A percentile compares a stretch with the other conserved stretches of the same genome.
Conservation (phyloP, 139 green algal genomes). For the Deuterostichococcus epilithicus region DNA sequence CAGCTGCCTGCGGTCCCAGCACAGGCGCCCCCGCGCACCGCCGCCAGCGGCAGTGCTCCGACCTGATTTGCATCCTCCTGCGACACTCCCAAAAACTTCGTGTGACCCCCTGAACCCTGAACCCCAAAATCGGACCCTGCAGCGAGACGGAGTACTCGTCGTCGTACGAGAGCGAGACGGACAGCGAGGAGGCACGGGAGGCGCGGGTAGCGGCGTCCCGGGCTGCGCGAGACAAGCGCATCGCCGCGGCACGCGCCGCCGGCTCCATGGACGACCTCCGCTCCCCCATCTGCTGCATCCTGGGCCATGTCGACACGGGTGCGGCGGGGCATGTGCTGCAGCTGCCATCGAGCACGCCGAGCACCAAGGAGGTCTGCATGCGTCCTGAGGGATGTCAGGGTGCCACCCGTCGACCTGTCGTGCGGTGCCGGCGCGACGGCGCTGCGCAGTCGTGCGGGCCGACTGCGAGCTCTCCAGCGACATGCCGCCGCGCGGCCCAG, state of each 20-base stretch:
- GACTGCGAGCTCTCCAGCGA: too few relatives aligned
- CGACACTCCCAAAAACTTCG: too few relatives aligned
- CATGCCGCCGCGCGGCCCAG: too few relatives aligned
- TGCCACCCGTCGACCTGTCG: background rate
- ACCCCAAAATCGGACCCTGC: background rate
- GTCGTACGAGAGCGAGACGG: constrained; percentile 32
- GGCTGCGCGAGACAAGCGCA: constrained; percentile 57
- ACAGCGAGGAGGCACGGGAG: constrained; percentile 63
- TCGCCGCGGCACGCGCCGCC: constrained; percentile 46
- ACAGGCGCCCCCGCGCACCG: too few relatives aligned
- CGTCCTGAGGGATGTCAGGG: background rate
- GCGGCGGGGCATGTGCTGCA: background rate
- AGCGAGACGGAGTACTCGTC: constrained; percentile 40
- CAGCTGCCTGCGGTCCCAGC: too few relatives aligned
- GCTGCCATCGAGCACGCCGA: background rate
- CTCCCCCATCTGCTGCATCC: constrained; percentile 98
- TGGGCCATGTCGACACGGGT: constrained; percentile 98
- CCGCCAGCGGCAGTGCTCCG: too few relatives aligned
- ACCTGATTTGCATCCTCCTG: too few relatives aligned
- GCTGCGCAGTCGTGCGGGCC: too few relatives aligned
- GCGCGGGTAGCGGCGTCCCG: constrained; percentile 30
- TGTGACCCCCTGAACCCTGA: too few relatives aligned
- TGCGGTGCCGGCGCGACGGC: too few relatives aligned
- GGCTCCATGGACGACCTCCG: constrained; percentile 72
- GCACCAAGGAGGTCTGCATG: background rate